These are phyloP conservation scores for Fonsecaea multimorphosa DNA, from an alignment of 2,329 filamentous ascomycete species.

Conservation along the genomic window DNA sequence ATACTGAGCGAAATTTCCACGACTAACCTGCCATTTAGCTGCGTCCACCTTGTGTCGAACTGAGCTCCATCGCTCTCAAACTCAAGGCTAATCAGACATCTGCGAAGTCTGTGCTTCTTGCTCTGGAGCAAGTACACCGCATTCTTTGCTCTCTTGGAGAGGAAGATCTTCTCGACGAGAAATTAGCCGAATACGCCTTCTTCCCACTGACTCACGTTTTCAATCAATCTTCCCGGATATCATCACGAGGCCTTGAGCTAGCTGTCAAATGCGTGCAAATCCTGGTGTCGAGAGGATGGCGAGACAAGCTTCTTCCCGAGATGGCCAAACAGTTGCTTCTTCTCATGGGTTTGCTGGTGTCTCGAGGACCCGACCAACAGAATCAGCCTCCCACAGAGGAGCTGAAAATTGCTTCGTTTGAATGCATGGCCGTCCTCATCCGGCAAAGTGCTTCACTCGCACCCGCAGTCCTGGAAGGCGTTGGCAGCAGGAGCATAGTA, in stretches of 20 bases:
- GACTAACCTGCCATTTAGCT: slow-evolving; percentile 48
- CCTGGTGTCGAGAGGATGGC: slow-evolving; percentile 81
- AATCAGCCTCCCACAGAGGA: slow-evolving; percentile 67
- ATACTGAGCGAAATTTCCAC: not conserved
- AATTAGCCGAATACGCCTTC: slow-evolving; percentile 91
- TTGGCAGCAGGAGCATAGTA: slow-evolving; percentile 73
- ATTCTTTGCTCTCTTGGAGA: slow-evolving; percentile 49
- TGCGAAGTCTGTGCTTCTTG: slow-evolving; percentile 54
- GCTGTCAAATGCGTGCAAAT: slow-evolving; percentile 76
- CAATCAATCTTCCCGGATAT: slow-evolving; percentile 73
- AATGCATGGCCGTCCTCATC: slow-evolving; percentile 68
- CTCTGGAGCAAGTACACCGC: slow-evolving; percentile 53
- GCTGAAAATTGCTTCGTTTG: slow-evolving; percentile 72
- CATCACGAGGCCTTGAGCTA: slow-evolving; percentile 72
- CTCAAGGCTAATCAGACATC: slow-evolving; percentile 56
- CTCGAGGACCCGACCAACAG: slow-evolving; percentile 67
- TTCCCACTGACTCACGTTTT: slow-evolving; percentile 90
- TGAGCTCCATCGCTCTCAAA: slow-evolving; percentile 61
- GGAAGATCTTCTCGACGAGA: slow-evolving; percentile 68
- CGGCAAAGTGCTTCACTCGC: slow-evolving; percentile 59
- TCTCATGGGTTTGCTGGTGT: slow-evolving; percentile 79
- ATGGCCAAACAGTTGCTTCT: slow-evolving; percentile 85
- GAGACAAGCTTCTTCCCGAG: slow-evolving; percentile 69
- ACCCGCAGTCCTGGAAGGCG: slow-evolving; percentile 53
- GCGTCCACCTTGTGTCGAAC: slow-evolving; percentile 63